Conservation (phyloP, 2,329 filamentous ascomycete species). For the Colletotrichum tofieldiae region DNA sequence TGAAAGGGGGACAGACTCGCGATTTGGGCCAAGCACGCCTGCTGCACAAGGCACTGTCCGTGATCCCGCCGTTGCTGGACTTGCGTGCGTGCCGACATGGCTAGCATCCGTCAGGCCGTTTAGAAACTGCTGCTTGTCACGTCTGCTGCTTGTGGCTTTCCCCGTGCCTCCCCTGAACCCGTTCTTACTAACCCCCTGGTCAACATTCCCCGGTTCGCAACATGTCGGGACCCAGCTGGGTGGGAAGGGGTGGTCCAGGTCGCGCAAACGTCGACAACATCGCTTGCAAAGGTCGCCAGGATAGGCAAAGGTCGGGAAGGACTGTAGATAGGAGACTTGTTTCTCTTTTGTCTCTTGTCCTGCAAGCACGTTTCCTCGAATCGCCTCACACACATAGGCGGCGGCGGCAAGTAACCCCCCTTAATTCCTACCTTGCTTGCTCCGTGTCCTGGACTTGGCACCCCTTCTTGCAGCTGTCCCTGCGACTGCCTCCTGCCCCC, state of each 20-base stretch:
- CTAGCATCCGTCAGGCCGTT: background rate
- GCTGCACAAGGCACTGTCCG: conserved; percentile 18
- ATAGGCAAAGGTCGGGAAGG: conserved; percentile 32
- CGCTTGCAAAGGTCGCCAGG: conserved; percentile 30
- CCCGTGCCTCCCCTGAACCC: background rate
- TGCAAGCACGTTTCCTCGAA: conserved; percentile 14
- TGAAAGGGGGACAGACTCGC: conserved; percentile 43
- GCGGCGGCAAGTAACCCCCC: conserved; percentile 8
- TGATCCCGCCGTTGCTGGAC: background rate
- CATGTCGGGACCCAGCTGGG: conserved; percentile 7
- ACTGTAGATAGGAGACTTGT: conserved; percentile 19
- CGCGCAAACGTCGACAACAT: conserved; percentile 28
- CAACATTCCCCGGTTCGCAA: background rate
- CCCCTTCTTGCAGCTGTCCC: conserved; percentile 20
- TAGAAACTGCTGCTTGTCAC: background rate
- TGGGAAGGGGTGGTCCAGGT: conserved; percentile 23
- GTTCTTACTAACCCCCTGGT: too few relatives aligned
- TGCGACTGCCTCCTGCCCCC: background rate
- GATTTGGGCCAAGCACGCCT: background rate
- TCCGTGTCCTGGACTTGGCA: conserved; percentile 17
- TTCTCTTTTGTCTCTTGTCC: conserved; percentile 30
- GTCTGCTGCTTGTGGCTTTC: background rate
- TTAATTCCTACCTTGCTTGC: conserved; percentile 13
- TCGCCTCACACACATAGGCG: background rate
- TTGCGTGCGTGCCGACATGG: background rate